Evolutionary conservation across 495 filamentous ascomycete genomes (phyloP), one percentile per base, ranked within the genome.

Genomic region (Penicillium soppii): DNA sequence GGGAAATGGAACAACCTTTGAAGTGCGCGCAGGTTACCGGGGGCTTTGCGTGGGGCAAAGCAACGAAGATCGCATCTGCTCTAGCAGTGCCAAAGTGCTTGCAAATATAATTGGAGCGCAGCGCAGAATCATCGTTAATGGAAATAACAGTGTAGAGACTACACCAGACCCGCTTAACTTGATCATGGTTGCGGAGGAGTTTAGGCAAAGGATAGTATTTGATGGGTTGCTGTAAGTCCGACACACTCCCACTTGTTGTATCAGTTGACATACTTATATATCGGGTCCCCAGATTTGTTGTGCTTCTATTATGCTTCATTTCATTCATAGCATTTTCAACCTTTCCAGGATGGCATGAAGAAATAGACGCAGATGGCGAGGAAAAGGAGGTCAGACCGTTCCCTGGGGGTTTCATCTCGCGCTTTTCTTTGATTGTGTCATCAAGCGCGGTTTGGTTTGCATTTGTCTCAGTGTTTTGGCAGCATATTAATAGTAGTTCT

Each of bases 121-220:
- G 17, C 30, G 19, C 16, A 17, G 8, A 20, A 38, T n/a, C 6
- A 15, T 36, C 20, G 17, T 6, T 1, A 43, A 9, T 19, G 25
- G 38, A 4, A 39, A 52, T 12, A 21, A 19, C 0, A 30, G 23
- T 4, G 39, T 20, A 2, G 23, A 57, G 22, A 15, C 1, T 7
- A 44, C 36, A n/a, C 42, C 43, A 2, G 54, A 57, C 17, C 58
- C 50, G 41, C 53, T 61, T 5, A 61, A 61, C 51, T 32, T 61
- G 46, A 51, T 61, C 9, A 30, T 29, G 15, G 47, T 61, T n/a
- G 53, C 54, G 10, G 32, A 57, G 6, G 37, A 47, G 13, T 61
- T 61, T 20, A 50, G 23, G 20, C 37, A 57, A 9, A 50, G 46
- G 20, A 61, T 57, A 13, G 58, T 57, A n/a, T 57, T 61, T 39